Conservation (phyloP, 1,139 yeast genomes). For the Geotrichum cucujoidarum region DNA sequence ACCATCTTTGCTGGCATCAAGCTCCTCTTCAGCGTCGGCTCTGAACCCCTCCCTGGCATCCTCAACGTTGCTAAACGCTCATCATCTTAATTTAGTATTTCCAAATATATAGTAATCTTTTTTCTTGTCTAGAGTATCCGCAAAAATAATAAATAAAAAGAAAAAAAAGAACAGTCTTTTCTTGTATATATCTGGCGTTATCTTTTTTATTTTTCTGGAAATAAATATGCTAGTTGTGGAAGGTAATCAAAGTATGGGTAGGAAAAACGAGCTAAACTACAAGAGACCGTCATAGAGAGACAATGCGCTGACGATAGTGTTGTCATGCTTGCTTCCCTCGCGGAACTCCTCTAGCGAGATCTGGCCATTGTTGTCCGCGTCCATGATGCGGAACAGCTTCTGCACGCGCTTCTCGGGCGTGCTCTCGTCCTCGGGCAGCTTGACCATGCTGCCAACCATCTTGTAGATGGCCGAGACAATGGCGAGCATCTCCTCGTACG, state of each 20-base stretch:
- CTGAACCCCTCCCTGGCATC: conserved; percentile 63
- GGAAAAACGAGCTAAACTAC: conserved; percentile 17
- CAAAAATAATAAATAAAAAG: too few relatives aligned
- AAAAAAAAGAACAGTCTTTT: too few relatives aligned
- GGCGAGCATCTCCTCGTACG: conserved; percentile 70
- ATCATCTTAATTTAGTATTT: neutral
- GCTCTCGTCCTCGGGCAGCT: conserved; percentile 81
- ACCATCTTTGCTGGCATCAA: conserved; percentile 51
- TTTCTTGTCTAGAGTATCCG: too few relatives aligned
- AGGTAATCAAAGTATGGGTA: neutral
- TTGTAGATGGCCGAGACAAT: conserved; percentile 83
- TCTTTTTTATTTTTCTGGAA: neutral
- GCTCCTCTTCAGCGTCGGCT: conserved; percentile 50
- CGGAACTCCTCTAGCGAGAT: conserved; percentile 78
- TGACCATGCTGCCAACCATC: conserved; percentile 95
- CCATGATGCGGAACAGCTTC: conserved; percentile 71
- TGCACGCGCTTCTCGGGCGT: conserved; percentile 86
- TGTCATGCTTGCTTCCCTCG: conserved; percentile 74
- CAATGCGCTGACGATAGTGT: conserved; percentile 73
- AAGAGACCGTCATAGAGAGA: conserved; percentile 55
- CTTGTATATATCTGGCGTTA: too few relatives aligned
- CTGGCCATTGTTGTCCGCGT: conserved; percentile 62
- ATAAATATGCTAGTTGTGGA: neutral
- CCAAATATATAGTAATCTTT: too few relatives aligned
- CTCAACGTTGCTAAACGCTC: conserved; percentile 50